phyloP scores from a whole-genome alignment of 2,329 filamentous ascomycete species.

The Neofusicoccum ribis region DNA sequence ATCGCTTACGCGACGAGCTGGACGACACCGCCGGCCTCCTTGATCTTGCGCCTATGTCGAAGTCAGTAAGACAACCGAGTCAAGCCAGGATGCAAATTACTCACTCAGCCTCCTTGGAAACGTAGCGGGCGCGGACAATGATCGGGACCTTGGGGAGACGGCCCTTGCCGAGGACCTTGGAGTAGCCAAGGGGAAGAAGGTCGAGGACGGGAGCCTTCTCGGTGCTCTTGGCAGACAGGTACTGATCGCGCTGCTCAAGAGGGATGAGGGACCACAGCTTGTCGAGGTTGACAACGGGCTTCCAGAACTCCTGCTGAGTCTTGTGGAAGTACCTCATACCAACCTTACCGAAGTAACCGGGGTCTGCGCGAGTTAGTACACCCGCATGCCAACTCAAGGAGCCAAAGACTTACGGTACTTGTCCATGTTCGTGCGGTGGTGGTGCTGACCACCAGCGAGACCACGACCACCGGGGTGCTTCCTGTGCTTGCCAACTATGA shows the following conservation, averaged over 20 bases:
- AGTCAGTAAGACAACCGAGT: not conserved
- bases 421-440: conserved; percentile 90
- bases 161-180: conserved; percentile 98
- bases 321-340: conserved; percentile 77
- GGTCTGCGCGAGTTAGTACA: conserved; percentile 47
- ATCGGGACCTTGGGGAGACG: conserved; percentile 89
- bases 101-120: conserved; percentile 84
- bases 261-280: conserved; percentile 99
- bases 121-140: conserved; percentile 92
- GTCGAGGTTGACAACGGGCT: conserved; percentile 97
- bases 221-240: conserved; percentile 76
- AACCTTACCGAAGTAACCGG: conserved; percentile 77
- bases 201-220: conserved; percentile 97
- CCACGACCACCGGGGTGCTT: conserved; percentile 73
- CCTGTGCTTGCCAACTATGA: conserved; percentile 84
- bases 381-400: no score
- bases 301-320: conserved; percentile 92
- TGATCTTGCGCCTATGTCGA: conserved; percentile 76
- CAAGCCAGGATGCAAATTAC: not conserved
- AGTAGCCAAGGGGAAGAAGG: conserved; percentile 95
- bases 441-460: conserved; percentile 98
- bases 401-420: conserved; percentile 62
- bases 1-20: conserved; percentile 80
- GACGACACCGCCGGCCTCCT: conserved; percentile 91
- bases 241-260: conserved; percentile 87